A percentile compares a stretch with the other conserved stretches of the same genome.
Conservation (phyloP, 148 eudicot species). For the Hydrangea macrophylla region DNA sequence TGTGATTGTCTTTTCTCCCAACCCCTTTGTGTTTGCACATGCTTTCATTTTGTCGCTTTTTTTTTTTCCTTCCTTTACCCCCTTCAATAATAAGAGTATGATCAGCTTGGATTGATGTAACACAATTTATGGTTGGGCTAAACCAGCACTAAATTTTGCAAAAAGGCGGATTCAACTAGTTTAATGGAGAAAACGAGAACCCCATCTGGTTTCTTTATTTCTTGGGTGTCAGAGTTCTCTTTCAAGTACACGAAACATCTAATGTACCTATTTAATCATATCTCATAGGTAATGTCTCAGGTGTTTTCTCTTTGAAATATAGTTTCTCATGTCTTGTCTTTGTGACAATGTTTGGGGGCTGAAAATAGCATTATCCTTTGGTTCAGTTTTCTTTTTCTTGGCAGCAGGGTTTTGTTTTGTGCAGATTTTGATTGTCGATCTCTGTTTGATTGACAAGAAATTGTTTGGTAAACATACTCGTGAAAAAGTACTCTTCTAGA, state of each 20-base stretch:
- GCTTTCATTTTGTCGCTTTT: too few relatives aligned
- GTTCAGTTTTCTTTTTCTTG: background rate
- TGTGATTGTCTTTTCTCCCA: too few relatives aligned
- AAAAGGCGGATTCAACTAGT: background rate
- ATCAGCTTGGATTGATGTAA: too few relatives aligned
- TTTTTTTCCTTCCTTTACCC: too few relatives aligned
- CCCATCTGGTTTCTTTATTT: background rate
- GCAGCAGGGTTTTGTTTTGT: background rate
- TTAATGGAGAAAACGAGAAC: constrained; percentile 9
- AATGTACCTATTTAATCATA: too few relatives aligned
- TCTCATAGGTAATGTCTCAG: background rate
- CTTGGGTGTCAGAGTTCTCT: background rate
- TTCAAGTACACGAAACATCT: background rate
- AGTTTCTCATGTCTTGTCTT: background rate
- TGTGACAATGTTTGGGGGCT: background rate
- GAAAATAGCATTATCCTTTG: background rate
- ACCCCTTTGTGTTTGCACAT: too few relatives aligned
- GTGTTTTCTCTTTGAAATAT: background rate
- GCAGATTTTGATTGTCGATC: background rate
- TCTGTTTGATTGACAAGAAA: background rate
- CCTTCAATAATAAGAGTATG: too few relatives aligned
- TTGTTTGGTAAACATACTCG: background rate
- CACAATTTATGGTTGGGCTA: too few relatives aligned
- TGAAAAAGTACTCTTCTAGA: too few relatives aligned
- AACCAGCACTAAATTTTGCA: too few relatives aligned